Percentiles rank a stretch among this genome's conserved stretches.
Evolutionary conservation across 768 basidiomycete species (phyloP).

Genomic region (Leccinum barrowsii): DNA sequence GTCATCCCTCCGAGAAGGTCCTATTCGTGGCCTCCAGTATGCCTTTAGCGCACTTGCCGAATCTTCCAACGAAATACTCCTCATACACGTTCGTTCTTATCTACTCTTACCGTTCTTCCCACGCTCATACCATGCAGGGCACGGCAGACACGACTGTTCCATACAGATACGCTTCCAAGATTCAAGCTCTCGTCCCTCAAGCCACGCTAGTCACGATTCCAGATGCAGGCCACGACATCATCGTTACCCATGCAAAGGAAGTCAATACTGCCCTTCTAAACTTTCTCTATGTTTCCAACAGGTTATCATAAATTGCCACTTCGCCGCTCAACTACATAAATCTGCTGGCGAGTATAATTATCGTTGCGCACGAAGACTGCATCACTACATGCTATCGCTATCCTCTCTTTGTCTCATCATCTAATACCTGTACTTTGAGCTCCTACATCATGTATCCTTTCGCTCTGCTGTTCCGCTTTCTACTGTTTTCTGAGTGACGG

Average conservation of each 20-base stretch:
- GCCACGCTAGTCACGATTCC: constrained; percentile 29
- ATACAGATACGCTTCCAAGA: constrained; percentile 30
- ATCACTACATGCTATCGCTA: background rate
- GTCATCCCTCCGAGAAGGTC: constrained; percentile 69
- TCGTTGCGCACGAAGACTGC: background rate
- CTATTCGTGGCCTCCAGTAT: constrained; percentile 57
- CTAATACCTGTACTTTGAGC: background rate
- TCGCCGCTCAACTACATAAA: too few species aligned
- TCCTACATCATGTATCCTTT: constrained; percentile 4
- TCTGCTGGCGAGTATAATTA: background rate
- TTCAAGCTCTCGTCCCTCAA: constrained; percentile 28
- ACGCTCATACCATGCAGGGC: constrained; percentile 20
- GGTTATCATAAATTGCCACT: background rate
- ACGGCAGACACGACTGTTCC: constrained; percentile 34
- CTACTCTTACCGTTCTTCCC: background rate
- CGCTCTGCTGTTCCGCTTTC: constrained; percentile 3
- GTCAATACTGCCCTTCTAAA: constrained; percentile 27
- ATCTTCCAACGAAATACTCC: constrained; percentile 46
- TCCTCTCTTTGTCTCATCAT: background rate
- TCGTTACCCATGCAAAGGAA: constrained; percentile 30
- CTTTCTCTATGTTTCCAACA: constrained; percentile 20
- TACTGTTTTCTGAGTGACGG: background rate
- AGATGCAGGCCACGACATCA: constrained; percentile 31
- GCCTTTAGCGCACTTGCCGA: constrained; percentile 52
- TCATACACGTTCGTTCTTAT: constrained; percentile 54